Evolutionary conservation across 73 alveolate genomes (phyloP).

Genomic region (Durusdinium trenchii): DNA sequence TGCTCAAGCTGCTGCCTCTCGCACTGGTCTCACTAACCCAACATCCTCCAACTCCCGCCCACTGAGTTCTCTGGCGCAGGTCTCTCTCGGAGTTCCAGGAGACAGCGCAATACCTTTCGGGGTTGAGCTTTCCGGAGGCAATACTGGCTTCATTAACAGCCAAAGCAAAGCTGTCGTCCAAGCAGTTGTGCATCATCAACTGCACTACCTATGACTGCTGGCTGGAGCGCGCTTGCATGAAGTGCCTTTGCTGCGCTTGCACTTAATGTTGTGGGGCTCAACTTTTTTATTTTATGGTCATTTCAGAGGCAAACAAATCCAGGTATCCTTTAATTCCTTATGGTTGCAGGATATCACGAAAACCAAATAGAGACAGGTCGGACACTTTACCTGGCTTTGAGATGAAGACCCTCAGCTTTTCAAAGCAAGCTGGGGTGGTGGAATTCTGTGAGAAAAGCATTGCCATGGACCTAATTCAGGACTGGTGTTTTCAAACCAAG

Average conservation of each 20-base stretch:
- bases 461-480: background rate
- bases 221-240: background rate
- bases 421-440: background rate
- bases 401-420: background rate
- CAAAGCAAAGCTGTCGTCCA: background rate
- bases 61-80: no score
- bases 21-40: no score
- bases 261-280: no score
- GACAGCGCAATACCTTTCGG: background rate
- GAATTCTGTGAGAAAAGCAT: background rate
- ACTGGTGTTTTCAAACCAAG: background rate
- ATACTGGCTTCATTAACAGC: background rate
- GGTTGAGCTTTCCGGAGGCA: background rate
- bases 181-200: background rate
- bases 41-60: no score
- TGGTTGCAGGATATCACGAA: no score
- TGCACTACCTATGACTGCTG: background rate
- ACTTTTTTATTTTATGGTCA: no score
- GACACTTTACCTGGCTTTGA: background rate
- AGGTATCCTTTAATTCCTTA: no score
- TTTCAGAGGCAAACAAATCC: no score
- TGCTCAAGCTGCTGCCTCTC: no score
- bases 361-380: no score
- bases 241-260: background rate
- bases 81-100: conserved; percentile 16